Percentiles rank a stretch among this genome's conserved stretches.
phyloP scores from a whole-genome alignment of 2,329 filamentous ascomycete species.

The Trichoderma guizhouense region DNA sequence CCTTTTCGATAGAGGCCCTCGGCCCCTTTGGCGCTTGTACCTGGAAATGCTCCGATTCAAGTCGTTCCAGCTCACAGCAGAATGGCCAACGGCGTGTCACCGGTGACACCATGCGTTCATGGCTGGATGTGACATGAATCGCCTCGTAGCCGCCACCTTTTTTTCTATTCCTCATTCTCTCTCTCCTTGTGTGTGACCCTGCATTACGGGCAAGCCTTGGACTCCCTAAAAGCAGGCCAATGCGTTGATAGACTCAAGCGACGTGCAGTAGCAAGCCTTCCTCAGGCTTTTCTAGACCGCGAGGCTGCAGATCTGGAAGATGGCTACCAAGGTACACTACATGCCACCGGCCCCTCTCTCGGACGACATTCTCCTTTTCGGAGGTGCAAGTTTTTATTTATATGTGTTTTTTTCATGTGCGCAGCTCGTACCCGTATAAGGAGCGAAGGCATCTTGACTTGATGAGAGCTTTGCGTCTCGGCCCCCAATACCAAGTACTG shows the following conservation, averaged over 20 bases:
- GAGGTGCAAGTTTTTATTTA: background rate
- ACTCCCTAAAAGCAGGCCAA: background rate
- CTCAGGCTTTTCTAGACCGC: background rate
- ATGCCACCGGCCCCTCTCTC: background rate
- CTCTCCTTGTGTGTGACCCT: background rate
- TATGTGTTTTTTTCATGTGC: background rate
- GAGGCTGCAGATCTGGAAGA: background rate
- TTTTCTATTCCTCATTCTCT: background rate
- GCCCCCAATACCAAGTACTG: background rate
- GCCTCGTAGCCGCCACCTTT: background rate
- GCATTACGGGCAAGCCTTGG: background rate
- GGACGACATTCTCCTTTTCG: background rate
- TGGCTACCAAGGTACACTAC: background rate
- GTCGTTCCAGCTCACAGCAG: background rate
- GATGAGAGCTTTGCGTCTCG: background rate
- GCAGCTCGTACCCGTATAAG: background rate
- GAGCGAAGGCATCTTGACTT: background rate
- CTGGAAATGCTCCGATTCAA: background rate
- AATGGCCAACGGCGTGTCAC: background rate
- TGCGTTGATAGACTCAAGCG: background rate
- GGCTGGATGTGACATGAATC: background rate
- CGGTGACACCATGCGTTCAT: background rate
- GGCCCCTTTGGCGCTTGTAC: background rate
- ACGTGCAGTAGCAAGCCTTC: background rate
- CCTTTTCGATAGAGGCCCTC: background rate